Evolutionary conservation across 1,284 basidiomycete genomes (phyloP).

Genomic region (Tilletia caries): DNA sequence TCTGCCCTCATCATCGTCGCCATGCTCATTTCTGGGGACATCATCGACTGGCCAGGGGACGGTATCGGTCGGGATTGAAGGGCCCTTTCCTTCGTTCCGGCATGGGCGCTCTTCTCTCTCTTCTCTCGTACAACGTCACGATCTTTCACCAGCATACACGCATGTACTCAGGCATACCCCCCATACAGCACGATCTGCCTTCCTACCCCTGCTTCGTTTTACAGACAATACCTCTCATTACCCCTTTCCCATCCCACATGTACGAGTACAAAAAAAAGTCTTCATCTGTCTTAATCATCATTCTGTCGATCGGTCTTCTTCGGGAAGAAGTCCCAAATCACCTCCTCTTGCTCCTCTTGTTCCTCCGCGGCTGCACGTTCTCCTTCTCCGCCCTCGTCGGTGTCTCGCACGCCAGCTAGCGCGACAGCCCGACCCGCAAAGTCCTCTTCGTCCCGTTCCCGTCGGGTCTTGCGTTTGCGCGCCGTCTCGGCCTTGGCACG

Average conservation of each 20-base stretch:
- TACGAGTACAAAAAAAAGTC: no score
- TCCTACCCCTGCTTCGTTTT: no score
- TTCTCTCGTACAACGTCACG: not conserved
- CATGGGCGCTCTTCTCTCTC: not conserved
- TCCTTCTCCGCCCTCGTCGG: not conserved
- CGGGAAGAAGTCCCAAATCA: slow-evolving; percentile 13
- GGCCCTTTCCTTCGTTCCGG: not conserved
- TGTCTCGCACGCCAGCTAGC: not conserved
- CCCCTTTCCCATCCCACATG: no score
- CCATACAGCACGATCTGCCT: no score
- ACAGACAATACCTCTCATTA: no score
- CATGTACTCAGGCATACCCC: no score
- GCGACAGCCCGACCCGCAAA: slow-evolving; percentile 14
- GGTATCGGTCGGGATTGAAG: slow-evolving; percentile 20
- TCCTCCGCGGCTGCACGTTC: not conserved
- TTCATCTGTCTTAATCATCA: not conserved
- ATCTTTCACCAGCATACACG: no score
- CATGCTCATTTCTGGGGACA: slow-evolving; percentile 19
- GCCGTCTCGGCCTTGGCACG: not conserved
- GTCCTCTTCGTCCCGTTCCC: slow-evolving; percentile 8
- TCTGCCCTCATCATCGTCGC: slow-evolving; percentile 16
- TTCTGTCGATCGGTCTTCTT: not conserved
- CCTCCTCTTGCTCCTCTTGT: not conserved
- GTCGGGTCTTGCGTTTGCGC: not conserved
- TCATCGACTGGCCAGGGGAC: slow-evolving; percentile 27